Evolutionary conservation across 2,329 filamentous ascomycete species (phyloP).

Genomic region (Madurella mycetomatis): DNA sequence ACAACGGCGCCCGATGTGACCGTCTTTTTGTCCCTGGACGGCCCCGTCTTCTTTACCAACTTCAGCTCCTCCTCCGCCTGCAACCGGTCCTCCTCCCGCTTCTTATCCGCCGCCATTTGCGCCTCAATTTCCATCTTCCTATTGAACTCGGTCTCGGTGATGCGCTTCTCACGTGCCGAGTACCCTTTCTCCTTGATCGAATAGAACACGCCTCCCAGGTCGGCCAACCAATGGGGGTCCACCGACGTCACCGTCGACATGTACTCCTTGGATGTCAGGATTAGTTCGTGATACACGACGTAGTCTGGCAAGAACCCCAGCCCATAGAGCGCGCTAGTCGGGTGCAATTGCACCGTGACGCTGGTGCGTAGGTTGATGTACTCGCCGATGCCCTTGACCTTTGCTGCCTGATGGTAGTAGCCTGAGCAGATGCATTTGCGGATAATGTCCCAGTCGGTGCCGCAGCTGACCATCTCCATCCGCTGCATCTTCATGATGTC

Average conservation of each 20-base stretch:
- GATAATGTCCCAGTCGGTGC: slow-evolving; percentile 95
- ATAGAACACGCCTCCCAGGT: slow-evolving; percentile 95
- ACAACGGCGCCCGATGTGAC: slow-evolving; percentile 58
- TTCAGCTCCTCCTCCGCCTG: slow-evolving; percentile 44
- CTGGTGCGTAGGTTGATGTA: slow-evolving; percentile 95
- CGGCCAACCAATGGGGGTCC: slow-evolving; percentile 94
- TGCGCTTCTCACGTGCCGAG: slow-evolving; percentile 75
- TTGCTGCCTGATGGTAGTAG: slow-evolving; percentile 96
- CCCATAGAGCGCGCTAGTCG: slow-evolving; percentile 88
- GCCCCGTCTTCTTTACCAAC: slow-evolving; percentile 36
- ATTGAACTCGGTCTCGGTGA: slow-evolving; percentile 90
- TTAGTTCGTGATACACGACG: slow-evolving; percentile 95
- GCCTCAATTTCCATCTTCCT: slow-evolving; percentile 87
- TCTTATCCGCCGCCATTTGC: slow-evolving; percentile 84
- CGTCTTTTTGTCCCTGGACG: slow-evolving; percentile 49
- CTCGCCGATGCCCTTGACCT: slow-evolving; percentile 93
- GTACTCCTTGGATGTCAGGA: slow-evolving; percentile 94
- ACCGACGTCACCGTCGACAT: slow-evolving; percentile 96
- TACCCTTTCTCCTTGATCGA: slow-evolving; percentile 97
- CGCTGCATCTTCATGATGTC: slow-evolving; percentile 95
- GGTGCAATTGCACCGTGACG: slow-evolving; percentile 90
- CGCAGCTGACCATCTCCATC: slow-evolving; percentile 81
- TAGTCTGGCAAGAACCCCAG: slow-evolving; percentile 93
- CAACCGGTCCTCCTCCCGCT: slow-evolving; percentile 55
- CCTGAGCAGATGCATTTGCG: slow-evolving; percentile 95